Conservation (phyloP, 2,329 filamentous ascomycete species). For the Penicillium fuscoglaucum region DNA sequence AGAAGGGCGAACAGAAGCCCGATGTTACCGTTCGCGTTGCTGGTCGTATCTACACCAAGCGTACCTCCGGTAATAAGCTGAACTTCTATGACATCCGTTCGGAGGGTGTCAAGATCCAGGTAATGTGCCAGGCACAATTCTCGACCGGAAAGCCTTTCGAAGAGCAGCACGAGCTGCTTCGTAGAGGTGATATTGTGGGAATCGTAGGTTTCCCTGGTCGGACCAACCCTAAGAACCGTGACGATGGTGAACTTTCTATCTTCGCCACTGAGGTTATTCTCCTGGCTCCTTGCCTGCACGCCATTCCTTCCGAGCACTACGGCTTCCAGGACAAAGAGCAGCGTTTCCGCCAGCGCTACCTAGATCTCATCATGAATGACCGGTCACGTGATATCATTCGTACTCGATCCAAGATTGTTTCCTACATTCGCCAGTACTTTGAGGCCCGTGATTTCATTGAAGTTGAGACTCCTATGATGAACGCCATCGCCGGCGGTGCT, state of each 20-base stretch:
- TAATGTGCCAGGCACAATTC: slow-evolving; percentile 87
- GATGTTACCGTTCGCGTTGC: slow-evolving; percentile 75
- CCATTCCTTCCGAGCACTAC: slow-evolving; percentile 80
- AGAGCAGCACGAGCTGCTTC: slow-evolving; percentile 83
- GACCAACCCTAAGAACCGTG: slow-evolving; percentile 84
- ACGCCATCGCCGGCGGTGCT: slow-evolving; percentile 89
- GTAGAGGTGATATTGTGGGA: slow-evolving; percentile 90
- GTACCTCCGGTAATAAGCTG: slow-evolving; percentile 77
- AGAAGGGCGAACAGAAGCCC: slow-evolving; percentile 81
- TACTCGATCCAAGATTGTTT: slow-evolving; percentile 82
- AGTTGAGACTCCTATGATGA: slow-evolving; percentile 97
- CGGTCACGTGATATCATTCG: slow-evolving; percentile 78
- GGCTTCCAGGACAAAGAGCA: slow-evolving; percentile 95
- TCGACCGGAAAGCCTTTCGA: slow-evolving; percentile 72
- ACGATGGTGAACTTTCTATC: slow-evolving; percentile 89
- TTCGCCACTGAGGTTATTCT: slow-evolving; percentile 85
- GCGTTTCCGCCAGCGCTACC: slow-evolving; percentile 86
- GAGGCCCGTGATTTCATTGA: slow-evolving; percentile 86
- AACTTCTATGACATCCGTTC: slow-evolving; percentile 86
- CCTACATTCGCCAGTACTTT: slow-evolving; percentile 85
- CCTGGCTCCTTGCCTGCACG: slow-evolving; percentile 86
- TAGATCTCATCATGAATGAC: slow-evolving; percentile 97
- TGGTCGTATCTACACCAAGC: slow-evolving; percentile 86
- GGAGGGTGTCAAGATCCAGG: slow-evolving; percentile 77
- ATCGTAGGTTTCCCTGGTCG: slow-evolving; percentile 80